Conservation (phyloP, 2,329 filamentous ascomycete species). For the Alternaria ventricosa region DNA sequence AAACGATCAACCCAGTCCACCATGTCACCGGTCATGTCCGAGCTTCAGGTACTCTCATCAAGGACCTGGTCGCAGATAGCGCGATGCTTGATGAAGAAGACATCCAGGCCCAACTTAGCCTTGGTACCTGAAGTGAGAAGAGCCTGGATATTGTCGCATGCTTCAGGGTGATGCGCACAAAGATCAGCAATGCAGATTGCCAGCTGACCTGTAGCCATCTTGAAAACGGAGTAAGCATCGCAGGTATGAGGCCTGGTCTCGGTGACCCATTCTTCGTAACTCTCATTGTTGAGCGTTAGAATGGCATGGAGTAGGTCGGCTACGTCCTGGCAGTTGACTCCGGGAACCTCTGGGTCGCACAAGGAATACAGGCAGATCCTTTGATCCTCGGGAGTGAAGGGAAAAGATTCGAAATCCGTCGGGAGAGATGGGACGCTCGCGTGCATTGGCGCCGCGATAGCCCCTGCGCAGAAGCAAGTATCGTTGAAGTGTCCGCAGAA, state of each 20-base stretch:
- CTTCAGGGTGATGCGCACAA: neutral
- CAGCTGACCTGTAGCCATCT: neutral
- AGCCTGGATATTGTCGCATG: neutral
- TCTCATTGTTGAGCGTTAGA: neutral
- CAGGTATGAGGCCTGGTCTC: neutral
- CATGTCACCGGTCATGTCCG: neutral
- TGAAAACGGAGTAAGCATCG: neutral
- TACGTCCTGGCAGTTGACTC: neutral
- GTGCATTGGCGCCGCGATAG: neutral
- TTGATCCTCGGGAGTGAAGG: neutral
- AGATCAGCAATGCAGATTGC: neutral
- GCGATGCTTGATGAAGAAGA: neutral
- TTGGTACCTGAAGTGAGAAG: neutral
- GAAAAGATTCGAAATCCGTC: neutral
- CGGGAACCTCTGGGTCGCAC: neutral
- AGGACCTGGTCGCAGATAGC: neutral
- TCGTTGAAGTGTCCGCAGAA: neutral
- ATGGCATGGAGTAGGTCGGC: neutral
- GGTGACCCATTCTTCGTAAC: neutral
- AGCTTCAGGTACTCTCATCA: neutral
- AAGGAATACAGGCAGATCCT: neutral
- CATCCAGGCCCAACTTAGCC: neutral
- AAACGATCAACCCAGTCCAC: neutral
- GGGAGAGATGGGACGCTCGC: neutral
- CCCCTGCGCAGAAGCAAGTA: neutral